phyloP scores from a whole-genome alignment of 768 basidiomycete genomes.

The Boletus sp. region DNA sequence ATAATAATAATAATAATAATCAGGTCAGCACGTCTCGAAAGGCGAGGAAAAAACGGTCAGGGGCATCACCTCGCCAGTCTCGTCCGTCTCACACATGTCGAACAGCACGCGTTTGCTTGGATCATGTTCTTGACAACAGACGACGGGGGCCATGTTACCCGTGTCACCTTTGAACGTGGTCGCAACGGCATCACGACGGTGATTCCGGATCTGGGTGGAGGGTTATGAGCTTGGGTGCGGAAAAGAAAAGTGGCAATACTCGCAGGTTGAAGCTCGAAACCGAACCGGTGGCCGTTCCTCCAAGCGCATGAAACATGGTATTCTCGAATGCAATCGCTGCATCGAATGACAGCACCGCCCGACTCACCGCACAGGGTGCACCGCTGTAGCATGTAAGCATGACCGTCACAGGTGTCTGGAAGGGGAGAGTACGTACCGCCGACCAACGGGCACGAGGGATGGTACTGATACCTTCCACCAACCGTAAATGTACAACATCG shows the following conservation, averaged over 20 bases:
- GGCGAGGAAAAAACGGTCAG: background rate
- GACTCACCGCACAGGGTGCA: slow-evolving; percentile 72
- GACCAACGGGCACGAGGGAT: slow-evolving; percentile 72
- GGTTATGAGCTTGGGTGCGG: background rate
- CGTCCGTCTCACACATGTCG: slow-evolving; percentile 83
- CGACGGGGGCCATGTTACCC: slow-evolving; percentile 74
- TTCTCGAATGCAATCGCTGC: slow-evolving; percentile 75
- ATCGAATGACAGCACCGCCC: slow-evolving; percentile 80
- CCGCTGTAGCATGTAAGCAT: slow-evolving; percentile 42
- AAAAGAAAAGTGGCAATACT: slow-evolving; percentile 23
- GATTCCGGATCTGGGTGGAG: slow-evolving; percentile 65
- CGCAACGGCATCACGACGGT: slow-evolving; percentile 61
- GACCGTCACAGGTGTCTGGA: background rate
- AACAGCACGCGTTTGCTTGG: slow-evolving; percentile 64
- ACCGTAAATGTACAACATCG: slow-evolving; percentile 65
- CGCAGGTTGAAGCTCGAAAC: slow-evolving; percentile 88
- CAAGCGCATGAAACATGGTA: slow-evolving; percentile 93
- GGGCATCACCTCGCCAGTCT: slow-evolving; percentile 69
- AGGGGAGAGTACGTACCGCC: slow-evolving; percentile 47
- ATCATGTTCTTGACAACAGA: slow-evolving; percentile 80
- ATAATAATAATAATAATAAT: no score
- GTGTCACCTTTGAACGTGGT: slow-evolving; percentile 76
- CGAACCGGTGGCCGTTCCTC: slow-evolving; percentile 79
- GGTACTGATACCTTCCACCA: slow-evolving; percentile 84
- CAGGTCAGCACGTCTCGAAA: slow-evolving; percentile 8